These are phyloP conservation scores for Epichloe festucae DNA, from an alignment of 2,329 filamentous ascomycete species.

Conservation along the genomic window DNA sequence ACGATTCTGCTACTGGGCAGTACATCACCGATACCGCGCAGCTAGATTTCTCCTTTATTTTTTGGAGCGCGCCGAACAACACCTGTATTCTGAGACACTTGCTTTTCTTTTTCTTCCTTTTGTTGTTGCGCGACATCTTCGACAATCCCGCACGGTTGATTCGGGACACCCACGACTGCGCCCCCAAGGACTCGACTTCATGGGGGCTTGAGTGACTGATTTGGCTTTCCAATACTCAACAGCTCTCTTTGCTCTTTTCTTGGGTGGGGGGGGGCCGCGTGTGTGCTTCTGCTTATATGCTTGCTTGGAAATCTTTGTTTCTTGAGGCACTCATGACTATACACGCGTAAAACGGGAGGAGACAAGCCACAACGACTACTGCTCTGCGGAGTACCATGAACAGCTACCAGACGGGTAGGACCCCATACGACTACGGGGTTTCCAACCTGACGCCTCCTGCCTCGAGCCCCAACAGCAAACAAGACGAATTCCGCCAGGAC, in stretches of 20 bases:
- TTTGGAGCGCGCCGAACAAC: background rate
- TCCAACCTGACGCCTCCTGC: slow-evolving; percentile 19
- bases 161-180: background rate
- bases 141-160: background rate
- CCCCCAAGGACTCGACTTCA: background rate
- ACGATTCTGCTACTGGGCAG: background rate
- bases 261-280: background rate
- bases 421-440: slow-evolving; percentile 23
- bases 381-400: slow-evolving; percentile 21
- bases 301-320: background rate
- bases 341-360: slow-evolving; percentile 6
- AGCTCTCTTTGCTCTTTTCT: slow-evolving; percentile 1
- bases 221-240: slow-evolving; percentile 1
- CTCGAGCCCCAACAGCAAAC: slow-evolving; percentile 30
- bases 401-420: slow-evolving; percentile 22
- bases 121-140: background rate
- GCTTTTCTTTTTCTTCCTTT: background rate
- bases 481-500: slow-evolving; percentile 47
- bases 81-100: background rate
- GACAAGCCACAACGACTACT: background rate
- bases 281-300: background rate
- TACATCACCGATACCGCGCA: background rate
- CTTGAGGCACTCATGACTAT: slow-evolving; percentile 14
- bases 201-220: slow-evolving; percentile 4
- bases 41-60: background rate